Conservation (phyloP, 306 rosid genomes). For the Trifolium repens region DNA sequence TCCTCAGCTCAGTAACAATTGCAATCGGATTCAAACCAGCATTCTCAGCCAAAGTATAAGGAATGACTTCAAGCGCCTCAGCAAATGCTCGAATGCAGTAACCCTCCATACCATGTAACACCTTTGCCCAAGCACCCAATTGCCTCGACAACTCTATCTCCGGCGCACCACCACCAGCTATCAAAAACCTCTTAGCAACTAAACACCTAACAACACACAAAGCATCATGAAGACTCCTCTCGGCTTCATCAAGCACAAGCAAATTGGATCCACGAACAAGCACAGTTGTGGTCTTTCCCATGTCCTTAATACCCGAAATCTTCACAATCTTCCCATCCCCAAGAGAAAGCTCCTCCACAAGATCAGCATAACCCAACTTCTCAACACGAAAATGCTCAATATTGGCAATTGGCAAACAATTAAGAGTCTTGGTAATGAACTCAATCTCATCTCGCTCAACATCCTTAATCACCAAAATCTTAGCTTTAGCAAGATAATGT, state of each 20-base stretch:
- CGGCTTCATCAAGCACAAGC: slow-evolving; percentile 91
- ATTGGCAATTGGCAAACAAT: slow-evolving; percentile 92
- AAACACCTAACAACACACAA: slow-evolving; percentile 95
- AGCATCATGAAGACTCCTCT: slow-evolving; percentile 95
- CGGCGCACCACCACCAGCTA: slow-evolving; percentile 98
- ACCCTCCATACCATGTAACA: slow-evolving; percentile 97
- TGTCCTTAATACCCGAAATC: slow-evolving; percentile 87
- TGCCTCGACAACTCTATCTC: slow-evolving; percentile 98
- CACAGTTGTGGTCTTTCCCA: slow-evolving; percentile 91
- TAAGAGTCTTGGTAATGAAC: slow-evolving; percentile 90
- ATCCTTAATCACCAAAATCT: slow-evolving; percentile 93
- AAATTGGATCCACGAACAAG: slow-evolving; percentile 90
- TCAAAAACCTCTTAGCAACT: slow-evolving; percentile 86
- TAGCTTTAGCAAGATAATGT: slow-evolving; percentile 94
- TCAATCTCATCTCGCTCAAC: slow-evolving; percentile 97
- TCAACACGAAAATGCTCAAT: slow-evolving; percentile 88
- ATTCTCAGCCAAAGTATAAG: slow-evolving; percentile 92
- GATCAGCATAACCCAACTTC: slow-evolving; percentile 90
- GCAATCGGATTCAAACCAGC: slow-evolving; percentile 93
- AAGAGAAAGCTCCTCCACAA: slow-evolving; percentile 86
- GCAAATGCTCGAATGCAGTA: slow-evolving; percentile 88
- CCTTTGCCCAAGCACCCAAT: slow-evolving; percentile 99
- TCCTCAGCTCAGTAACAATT: slow-evolving; percentile 96
- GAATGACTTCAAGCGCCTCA: slow-evolving; percentile 97
- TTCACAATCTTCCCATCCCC: slow-evolving; percentile 97